phyloP scores from a whole-genome alignment of 768 basidiomycete species.

The Tricholoma sp. region DNA sequence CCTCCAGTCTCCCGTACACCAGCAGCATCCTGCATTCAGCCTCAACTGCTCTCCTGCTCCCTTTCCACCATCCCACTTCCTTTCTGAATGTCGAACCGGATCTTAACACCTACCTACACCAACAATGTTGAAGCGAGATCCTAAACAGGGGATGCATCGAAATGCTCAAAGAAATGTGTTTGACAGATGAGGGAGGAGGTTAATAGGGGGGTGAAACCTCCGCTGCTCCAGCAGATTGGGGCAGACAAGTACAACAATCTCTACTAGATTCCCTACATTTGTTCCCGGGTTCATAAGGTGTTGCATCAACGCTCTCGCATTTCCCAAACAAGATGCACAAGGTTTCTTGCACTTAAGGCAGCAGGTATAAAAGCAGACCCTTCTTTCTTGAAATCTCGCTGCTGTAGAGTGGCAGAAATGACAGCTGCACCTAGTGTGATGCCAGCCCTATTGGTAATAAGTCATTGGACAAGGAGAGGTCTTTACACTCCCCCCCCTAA shows the following conservation, averaged over 20 bases:
- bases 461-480: conserved; percentile 32
- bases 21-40: no score
- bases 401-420: conserved; percentile 78
- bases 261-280: conserved; percentile 22
- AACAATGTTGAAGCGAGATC: no score
- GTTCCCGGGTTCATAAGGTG: conserved; percentile 40
- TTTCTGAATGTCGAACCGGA: no score
- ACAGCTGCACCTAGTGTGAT: conserved; percentile 51
- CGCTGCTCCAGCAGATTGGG: conserved; percentile 51
- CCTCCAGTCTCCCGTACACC: no score
- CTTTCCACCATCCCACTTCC: no score
- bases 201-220: no score
- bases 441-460: conserved; percentile 21
- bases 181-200: no score
- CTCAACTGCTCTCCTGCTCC: no score
- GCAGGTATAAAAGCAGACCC: conserved; percentile 88
- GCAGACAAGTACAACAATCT: conserved; percentile 33
- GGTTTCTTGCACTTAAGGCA: conserved; percentile 73
- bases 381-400: conserved; percentile 96
- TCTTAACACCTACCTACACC: no score
- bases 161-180: no score
- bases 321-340: conserved; percentile 24
- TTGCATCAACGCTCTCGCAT: conserved; percentile 52
- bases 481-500: no score
- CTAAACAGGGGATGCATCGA: no score